Base-by-base conservation (phyloP, 352 stramenopile genomes). In the Pythium insidiosum region DNA sequence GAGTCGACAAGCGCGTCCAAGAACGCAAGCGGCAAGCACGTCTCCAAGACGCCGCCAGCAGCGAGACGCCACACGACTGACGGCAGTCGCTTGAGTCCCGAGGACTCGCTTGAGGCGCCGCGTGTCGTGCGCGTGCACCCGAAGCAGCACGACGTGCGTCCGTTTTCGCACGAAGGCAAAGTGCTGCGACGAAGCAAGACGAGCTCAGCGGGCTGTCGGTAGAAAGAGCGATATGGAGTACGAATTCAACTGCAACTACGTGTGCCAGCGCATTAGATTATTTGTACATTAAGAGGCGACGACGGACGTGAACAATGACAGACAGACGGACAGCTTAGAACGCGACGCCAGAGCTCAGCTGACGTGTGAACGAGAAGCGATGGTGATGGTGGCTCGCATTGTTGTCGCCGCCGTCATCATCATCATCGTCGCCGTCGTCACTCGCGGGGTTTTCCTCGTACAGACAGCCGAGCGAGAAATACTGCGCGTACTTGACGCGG, bases 401-500 rank as follows among this genome's bases (percentile, higher is more conserved):
- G n/a, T n/a, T n/a, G n/a, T n/a, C n/a, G n/a, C n/a, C n/a, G n/a
- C n/a, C n/a, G n/a, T n/a, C n/a, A n/a, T n/a, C n/a, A n/a, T n/a
- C n/a, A n/a, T 62, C 53, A 20, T 57, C 48, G 19, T 63, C 47
- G 13, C 52, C 48, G 33, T 59, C 54, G 24, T 42, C n/a, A 6
- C 53, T 22, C 11, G 13, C 18, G 9, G 37, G 21, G n/a, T 54
- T 39, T 44, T 84, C 70, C 47, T 89, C 77, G 15, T 60, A 58
- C 15, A 89, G 39, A 36, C 68, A 67, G 16, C 77, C 77, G 21
- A 89, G 56, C 38, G 60, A 62, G 22, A 69, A 81, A 26, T 79
- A 83, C 15, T 55, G 45, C 12, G 77, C 72, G 55, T 88, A 89
- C 48, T 84, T 87, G 56, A 87, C 60, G 37, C 79, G 77, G 48